phyloP scores from a whole-genome alignment of 257 asterid genomes.

The Solanum ossicruentum region DNA sequence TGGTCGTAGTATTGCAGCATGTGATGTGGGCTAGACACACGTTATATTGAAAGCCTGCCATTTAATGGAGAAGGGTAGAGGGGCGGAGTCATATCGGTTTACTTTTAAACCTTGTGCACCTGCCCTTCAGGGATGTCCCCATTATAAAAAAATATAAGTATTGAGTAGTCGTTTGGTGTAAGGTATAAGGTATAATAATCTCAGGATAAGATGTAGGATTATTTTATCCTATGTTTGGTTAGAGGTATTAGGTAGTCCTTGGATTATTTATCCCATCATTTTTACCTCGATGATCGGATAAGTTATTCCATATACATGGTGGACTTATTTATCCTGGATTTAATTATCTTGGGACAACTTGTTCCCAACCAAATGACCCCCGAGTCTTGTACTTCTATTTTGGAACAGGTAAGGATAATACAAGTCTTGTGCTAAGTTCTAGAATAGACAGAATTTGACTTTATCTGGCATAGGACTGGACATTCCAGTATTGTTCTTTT shows the following conservation, averaged over 20 bases:
- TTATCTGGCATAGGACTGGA: background rate
- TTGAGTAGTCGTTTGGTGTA: too few species aligned
- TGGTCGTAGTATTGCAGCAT: background rate
- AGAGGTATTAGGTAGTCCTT: too few species aligned
- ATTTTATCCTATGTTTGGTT: too few species aligned
- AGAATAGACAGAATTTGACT: background rate
- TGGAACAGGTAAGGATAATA: background rate
- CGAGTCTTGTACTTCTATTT: background rate
- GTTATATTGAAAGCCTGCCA: background rate
- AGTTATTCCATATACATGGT: too few species aligned
- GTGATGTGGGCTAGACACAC: background rate
- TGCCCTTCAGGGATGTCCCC: background rate
- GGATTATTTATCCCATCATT: too few species aligned
- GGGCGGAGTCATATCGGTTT: background rate
- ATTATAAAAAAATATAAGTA: background rate
- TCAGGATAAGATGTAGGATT: too few species aligned
- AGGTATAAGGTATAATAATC: too few species aligned
- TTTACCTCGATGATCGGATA: too few species aligned
- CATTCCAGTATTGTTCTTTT: background rate
- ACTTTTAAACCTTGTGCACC: background rate
- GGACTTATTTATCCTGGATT: too few species aligned
- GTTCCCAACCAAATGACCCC: too few species aligned
- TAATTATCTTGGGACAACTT: too few species aligned
- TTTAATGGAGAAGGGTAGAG: background rate
- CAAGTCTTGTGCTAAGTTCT: background rate